Base-by-base conservation (phyloP, 2,329 filamentous ascomycete genomes). In the Myriosclerotinia curreyana region DNA sequence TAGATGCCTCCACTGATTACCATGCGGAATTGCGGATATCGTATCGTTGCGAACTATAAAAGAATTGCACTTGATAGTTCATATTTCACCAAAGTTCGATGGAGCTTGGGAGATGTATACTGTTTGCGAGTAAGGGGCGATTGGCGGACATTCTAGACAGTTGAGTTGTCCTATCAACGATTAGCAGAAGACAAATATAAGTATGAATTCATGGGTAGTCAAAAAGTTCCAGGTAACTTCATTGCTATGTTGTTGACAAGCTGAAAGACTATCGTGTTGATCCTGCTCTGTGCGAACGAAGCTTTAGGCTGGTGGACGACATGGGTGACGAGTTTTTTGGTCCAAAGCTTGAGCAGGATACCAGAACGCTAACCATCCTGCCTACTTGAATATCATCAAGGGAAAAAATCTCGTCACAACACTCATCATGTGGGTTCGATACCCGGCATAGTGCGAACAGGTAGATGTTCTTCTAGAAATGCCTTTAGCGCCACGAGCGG, bases 401-500 rank as follows among this genome's bases (percentile, higher is more conserved):
- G 14, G 28, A 1, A 17, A 53, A 17, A 53, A 6, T 38, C 3
- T 1, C 25, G 11, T 25, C 11, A 11, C 34, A 2, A 53, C 5
- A 53, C 34, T 38, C 15, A 22, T 53, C 34, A 53, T 25, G 2
- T 5, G 17, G 14, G 2, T 1, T 25, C 12, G 1, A 7, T 25
- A 22, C 12, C 34, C n/a, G 51, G 17, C n/a, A 53, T 40, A 0
- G 34, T 12, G 8, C 28, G 36, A 11, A 11, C 0, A 5, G 28
- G 54, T 25, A 58, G 8, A 12, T 15, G 7, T 20, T 25, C 14
- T 58, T 17, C 40, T 20, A 46, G 31, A 2, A 36, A 58, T 15
- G 0, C 1, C 7, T 14, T 17, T 34, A 84, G 71, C 2, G 80
- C 80, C 66, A 81, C 77, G 44, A 76, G 70, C 20, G 78, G 75